A percentile compares a stretch with the other conserved stretches of the same genome.
phyloP scores from a whole-genome alignment of 768 basidiomycete species.

The Strobilomyces dryophilus region DNA sequence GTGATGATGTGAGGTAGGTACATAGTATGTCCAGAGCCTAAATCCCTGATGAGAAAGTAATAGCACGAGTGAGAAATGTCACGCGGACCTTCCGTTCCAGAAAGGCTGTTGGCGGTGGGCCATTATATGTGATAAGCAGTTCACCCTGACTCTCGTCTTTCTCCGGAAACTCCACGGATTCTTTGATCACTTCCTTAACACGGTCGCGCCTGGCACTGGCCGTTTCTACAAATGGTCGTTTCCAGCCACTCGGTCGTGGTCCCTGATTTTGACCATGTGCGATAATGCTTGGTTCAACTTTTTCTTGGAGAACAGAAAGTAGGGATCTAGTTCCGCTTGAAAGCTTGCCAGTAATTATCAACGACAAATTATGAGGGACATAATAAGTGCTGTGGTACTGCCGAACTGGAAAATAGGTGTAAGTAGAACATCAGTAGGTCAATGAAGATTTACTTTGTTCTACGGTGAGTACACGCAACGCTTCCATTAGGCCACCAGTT shows the following conservation, averaged over 20 bases:
- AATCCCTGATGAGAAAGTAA: constrained; percentile 2
- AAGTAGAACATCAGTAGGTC: constrained; percentile 8
- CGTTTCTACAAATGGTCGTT: constrained; percentile 91
- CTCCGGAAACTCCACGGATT: constrained; percentile 90
- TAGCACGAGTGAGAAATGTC: background rate
- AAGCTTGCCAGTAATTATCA: constrained; percentile 87
- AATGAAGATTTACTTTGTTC: constrained; percentile 67
- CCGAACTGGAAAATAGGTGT: constrained; percentile 55
- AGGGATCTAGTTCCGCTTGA: constrained; percentile 72
- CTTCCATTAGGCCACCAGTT: constrained; percentile 95
- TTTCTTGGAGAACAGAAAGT: constrained; percentile 72
- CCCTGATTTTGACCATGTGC: constrained; percentile 71
- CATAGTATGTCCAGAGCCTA: constrained; percentile 83
- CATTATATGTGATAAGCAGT: constrained; percentile 70
- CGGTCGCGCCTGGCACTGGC: constrained; percentile 58
- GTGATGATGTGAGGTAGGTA: constrained; percentile 84
- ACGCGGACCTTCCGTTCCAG: constrained; percentile 61
- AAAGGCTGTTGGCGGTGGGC: constrained; percentile 69
- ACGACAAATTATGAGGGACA: constrained; percentile 87
- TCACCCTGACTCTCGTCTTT: constrained; percentile 95
- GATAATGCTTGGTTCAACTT: constrained; percentile 81
- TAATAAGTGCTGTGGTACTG: constrained; percentile 88
- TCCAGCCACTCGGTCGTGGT: constrained; percentile 75
- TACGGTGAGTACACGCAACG: constrained; percentile 76
- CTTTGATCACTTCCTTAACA: constrained; percentile 49